Percentiles rank a stretch among this genome's conserved stretches.
phyloP scores from a whole-genome alignment of 768 basidiomycete genomes.

The Suillus clintonianus region DNA sequence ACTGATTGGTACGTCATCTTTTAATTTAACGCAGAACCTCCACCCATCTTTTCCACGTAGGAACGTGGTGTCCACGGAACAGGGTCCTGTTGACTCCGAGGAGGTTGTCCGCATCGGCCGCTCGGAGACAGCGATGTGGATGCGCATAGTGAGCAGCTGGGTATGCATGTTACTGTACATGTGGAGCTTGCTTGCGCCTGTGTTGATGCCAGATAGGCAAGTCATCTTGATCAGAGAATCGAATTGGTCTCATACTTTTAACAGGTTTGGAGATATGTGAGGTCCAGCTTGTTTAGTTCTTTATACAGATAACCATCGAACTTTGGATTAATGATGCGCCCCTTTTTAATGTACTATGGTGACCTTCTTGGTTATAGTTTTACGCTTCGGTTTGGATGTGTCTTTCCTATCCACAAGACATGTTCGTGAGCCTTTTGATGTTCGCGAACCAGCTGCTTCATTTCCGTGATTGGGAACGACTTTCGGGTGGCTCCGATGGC shows the following conservation, averaged over 20 bases:
- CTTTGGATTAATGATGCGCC: neutral
- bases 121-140: slow-evolving; percentile 98
- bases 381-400: neutral
- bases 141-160: slow-evolving; percentile 96
- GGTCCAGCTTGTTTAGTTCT: neutral
- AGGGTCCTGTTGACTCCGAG: slow-evolving; percentile 50
- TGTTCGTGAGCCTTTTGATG: neutral
- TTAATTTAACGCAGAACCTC: slow-evolving; percentile 5
- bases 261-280: slow-evolving; percentile 29
- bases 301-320: neutral
- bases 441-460: neutral
- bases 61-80: slow-evolving; percentile 71
- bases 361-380: neutral
- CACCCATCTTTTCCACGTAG: slow-evolving; percentile 35
- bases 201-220: slow-evolving; percentile 88
- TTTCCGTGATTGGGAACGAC: neutral
- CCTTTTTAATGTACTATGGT: neutral
- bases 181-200: slow-evolving; percentile 88
- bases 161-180: slow-evolving; percentile 83
- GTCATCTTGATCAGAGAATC: slow-evolving; percentile 20
- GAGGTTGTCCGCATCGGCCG: slow-evolving; percentile 90
- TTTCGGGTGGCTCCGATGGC: too few relatives aligned
- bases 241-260: neutral
- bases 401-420: neutral
- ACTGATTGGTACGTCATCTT: slow-evolving; percentile 84